Base-by-base conservation (phyloP, 139 green algal species). In the Tetraselmis chui region DNA sequence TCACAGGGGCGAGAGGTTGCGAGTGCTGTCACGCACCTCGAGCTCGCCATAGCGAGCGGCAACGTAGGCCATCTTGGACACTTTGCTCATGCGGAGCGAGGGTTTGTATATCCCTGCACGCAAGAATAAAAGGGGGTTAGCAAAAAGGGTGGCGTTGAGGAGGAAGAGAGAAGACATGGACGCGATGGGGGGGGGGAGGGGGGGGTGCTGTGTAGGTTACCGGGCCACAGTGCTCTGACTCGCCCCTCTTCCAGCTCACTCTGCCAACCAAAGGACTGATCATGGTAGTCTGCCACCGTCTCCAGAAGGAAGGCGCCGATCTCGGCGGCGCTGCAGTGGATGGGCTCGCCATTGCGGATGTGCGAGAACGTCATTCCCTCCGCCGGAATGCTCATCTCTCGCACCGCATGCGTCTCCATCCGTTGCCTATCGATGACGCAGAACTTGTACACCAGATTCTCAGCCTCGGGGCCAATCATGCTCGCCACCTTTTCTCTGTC, bases 261-360 rank as follows among this genome's bases (percentile, higher is more conserved):
- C 74, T 77, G 74, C 74, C 74, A 77, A 22, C 74, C 74, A 23
- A 77, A 77, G 74, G 74, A 77, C n/a, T 77, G 74, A 23, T 77
- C 74, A 22, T 31, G 26, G 74, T 77, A 77, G 74, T 77, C 74
- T 5, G 74, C 74, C 74, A 77, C 26, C 74, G 74, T 77, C 18
- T 77, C 74, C 5, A 77, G 26, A 2, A 77, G n/a, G 18, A 77
- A 77, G 26, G 74, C 74, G 23, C 74, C 74, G 25, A 77, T 77
- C 74, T 77, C 74, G 26, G 25, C n/a, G 74, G 74, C 74, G 26
- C 26, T 31, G 74, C 74, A 77, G 74, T 77, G 74, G 23, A 77
- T 25, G 5, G 25, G 25, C 18, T 77, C 74, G 18, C 74, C 74
- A 2, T 22, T 77, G 74, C 74, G 74, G 74, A 77, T 77, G 74